These are phyloP conservation scores for Amanita inopinata DNA, from an alignment of 768 basidiomycete species.

Conservation along the genomic window DNA sequence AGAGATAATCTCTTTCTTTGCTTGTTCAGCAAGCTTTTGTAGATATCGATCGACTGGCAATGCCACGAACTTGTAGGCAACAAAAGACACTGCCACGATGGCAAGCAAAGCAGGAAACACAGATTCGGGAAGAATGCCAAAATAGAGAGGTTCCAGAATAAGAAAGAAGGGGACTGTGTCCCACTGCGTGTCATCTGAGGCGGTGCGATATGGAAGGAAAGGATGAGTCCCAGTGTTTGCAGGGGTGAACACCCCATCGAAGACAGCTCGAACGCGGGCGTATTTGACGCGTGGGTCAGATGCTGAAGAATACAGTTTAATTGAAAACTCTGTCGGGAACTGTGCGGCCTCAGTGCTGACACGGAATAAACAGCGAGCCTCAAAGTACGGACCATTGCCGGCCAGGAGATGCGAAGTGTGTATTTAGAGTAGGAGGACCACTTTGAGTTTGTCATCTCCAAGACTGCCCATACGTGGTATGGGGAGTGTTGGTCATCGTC, in stretches of 20 bases:
- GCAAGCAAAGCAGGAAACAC: conserved; percentile 27
- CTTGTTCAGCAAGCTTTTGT: conserved; percentile 17
- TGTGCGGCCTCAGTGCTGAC: conserved; percentile 12
- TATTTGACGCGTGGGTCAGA: conserved; percentile 31
- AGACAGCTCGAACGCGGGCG: conserved; percentile 46
- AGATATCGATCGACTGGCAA: conserved; percentile 18
- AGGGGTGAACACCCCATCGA: conserved; percentile 44
- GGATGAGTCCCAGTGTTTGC: conserved; percentile 7
- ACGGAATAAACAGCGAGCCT: neutral
- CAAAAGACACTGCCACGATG: conserved; percentile 19
- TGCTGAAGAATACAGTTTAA: conserved; percentile 22
- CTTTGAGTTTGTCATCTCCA: conserved; percentile 30
- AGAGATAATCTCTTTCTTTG: conserved; percentile 14
- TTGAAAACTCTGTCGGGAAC: conserved; percentile 35
- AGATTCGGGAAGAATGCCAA: conserved; percentile 51
- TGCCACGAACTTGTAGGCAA: conserved; percentile 17
- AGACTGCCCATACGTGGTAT: conserved; percentile 37
- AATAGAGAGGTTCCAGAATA: conserved; percentile 46
- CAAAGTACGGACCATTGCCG: conserved; percentile 37
- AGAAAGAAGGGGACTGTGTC: conserved; percentile 39
- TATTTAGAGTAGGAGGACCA: conserved; percentile 36
- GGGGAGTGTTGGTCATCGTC: conserved; percentile 19
- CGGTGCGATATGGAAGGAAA: conserved; percentile 9
- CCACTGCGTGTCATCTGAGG: conserved; percentile 15
- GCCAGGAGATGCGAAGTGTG: conserved; percentile 46